A percentile compares a stretch with the other conserved stretches of the same genome.
phyloP scores from a whole-genome alignment of 106 monocot species.

The Dioscorea zingiberensis region DNA sequence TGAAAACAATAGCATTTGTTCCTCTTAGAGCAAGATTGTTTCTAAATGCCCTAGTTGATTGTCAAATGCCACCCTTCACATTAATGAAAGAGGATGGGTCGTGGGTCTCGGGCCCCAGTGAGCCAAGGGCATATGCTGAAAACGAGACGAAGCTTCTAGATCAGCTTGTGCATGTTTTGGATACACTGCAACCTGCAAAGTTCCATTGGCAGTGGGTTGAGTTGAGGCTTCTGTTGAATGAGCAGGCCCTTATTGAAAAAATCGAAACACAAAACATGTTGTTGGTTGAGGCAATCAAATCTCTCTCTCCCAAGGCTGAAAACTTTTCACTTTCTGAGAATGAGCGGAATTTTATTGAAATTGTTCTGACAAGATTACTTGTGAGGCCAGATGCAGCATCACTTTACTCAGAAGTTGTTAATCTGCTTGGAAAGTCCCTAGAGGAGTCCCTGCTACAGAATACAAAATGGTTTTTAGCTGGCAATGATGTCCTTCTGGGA shows the following conservation, averaged over 20 bases:
- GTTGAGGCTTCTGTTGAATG: conserved; percentile 88
- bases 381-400: conserved; percentile 93
- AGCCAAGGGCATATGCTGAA: conserved; percentile 35
- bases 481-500: conserved; percentile 77
- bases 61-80: conserved; percentile 73
- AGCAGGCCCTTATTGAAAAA: conserved; percentile 86
- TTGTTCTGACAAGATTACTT: conserved; percentile 82
- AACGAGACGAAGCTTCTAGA: conserved; percentile 65
- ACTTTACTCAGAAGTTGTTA: conserved; percentile 92
- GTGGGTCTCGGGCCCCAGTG: conserved; percentile 41
- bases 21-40: conserved; percentile 86
- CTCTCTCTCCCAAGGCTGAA: conserved; percentile 68
- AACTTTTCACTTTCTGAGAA: conserved; percentile 75
- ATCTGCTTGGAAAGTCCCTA: conserved; percentile 76
- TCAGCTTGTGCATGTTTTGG: conserved; percentile 81
- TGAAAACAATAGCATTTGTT: conserved; percentile 72
- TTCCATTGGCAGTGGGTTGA: conserved; percentile 99
- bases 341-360: conserved; percentile 80
- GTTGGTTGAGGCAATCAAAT: conserved; percentile 77
- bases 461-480: conserved; percentile 86
- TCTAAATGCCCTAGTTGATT: conserved; percentile 78
- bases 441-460: conserved; percentile 81
- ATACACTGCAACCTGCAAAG: conserved; percentile 93
- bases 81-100: conserved; percentile 60
- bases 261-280: conserved; percentile 62